These are phyloP conservation scores for Darksidea phi DNA, from an alignment of 495 filamentous ascomycete species.

Conservation along the genomic window DNA sequence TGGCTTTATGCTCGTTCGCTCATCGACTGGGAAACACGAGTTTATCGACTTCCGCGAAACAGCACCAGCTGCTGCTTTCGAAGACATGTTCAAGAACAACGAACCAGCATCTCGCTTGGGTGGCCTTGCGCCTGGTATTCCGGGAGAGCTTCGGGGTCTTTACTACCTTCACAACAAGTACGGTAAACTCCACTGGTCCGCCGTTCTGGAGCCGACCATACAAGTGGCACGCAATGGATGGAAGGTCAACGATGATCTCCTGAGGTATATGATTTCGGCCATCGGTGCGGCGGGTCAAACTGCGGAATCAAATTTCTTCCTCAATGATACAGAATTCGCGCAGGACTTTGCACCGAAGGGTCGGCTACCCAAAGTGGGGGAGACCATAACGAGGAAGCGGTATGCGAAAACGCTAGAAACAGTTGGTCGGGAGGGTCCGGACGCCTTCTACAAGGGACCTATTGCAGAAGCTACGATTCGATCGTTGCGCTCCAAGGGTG, in stretches of 20 bases:
- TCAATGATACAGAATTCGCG: conserved; percentile 73
- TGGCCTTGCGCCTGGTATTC: conserved; percentile 75
- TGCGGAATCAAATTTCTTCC: conserved; percentile 58
- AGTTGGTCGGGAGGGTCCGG: conserved; percentile 66
- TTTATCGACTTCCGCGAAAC: conserved; percentile 84
- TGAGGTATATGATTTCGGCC: conserved; percentile 62
- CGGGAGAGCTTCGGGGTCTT: conserved; percentile 77
- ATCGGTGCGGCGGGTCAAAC: conserved; percentile 5
- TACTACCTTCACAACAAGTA: conserved; percentile 73
- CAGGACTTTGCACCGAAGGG: conserved; percentile 86
- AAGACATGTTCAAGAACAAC: conserved; percentile 71
- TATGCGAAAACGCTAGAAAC: conserved; percentile 75
- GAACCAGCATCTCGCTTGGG: conserved; percentile 49
- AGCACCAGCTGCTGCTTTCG: conserved; percentile 70
- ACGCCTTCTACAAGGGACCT: conserved; percentile 74
- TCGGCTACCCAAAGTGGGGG: conserved; percentile 64
- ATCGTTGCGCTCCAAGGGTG: conserved; percentile 61
- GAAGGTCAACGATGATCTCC: conserved; percentile 63
- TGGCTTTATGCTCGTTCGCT: conserved; percentile 79
- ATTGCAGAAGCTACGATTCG: conserved; percentile 72
- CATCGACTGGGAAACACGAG: conserved; percentile 63
- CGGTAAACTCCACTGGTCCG: conserved; percentile 67
- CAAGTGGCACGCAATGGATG: conserved; percentile 76
- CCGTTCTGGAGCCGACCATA: conserved; percentile 69
- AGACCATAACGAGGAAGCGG: conserved; percentile 73